Evolutionary conservation across 768 basidiomycete genomes (phyloP).

Genomic region (Kwoniella pini): DNA sequence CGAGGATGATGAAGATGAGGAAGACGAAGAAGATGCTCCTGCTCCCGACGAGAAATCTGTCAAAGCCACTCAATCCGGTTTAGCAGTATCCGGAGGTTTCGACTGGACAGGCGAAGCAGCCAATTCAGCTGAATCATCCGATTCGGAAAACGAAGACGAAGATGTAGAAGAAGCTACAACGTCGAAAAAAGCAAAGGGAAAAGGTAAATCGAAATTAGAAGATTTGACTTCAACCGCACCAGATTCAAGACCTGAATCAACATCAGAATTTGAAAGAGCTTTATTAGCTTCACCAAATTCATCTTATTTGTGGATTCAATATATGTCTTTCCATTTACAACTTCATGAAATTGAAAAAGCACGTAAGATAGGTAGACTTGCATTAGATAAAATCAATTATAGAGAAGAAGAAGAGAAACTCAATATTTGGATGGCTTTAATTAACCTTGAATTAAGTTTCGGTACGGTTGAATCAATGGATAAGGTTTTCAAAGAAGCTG

Average conservation of each 20-base stretch:
- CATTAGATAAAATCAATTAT: constrained; percentile 84
- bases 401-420: constrained; percentile 93
- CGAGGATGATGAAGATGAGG: neutral
- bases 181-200: constrained; percentile 54
- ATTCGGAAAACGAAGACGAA: constrained; percentile 30
- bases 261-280: constrained; percentile 89
- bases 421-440: constrained; percentile 94
- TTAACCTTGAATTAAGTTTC: constrained; percentile 92
- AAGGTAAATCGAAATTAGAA: constrained; percentile 58
- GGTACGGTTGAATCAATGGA: constrained; percentile 81
- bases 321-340: constrained; percentile 97
- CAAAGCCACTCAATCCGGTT: constrained; percentile 18
- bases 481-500: constrained; percentile 83
- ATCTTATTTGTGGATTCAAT: constrained; percentile 97
- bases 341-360: constrained; percentile 97
- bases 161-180: constrained; percentile 49
- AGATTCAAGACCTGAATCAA: constrained; percentile 80
- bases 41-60: constrained; percentile 12
- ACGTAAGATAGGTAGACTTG: constrained; percentile 78
- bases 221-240: constrained; percentile 79
- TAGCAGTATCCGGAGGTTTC: constrained; percentile 51
- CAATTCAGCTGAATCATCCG: constrained; percentile 57
- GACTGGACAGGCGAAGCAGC: constrained; percentile 50
- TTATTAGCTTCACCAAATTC: constrained; percentile 94
- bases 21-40: constrained; percentile 5